These are phyloP conservation scores for Rhytidiadelphus loreus DNA, from an alignment of 225 moss, liverwort and hornwort genomes.

Conservation along the genomic window DNA sequence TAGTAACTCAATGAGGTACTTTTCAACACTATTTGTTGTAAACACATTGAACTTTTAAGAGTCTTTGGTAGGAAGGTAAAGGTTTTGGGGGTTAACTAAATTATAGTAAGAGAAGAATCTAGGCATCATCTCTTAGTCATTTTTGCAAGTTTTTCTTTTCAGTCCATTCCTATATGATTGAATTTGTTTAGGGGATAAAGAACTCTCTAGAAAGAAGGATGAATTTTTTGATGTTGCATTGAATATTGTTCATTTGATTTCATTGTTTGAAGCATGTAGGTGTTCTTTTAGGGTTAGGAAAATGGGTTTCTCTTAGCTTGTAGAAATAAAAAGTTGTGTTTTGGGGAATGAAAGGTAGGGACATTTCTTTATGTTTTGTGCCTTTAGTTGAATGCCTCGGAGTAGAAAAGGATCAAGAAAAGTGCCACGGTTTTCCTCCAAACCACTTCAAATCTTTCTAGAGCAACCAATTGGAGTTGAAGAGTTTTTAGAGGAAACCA, in stretches of 20 bases:
- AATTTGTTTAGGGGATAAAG: background rate
- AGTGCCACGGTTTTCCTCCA: background rate
- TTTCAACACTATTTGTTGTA: background rate
- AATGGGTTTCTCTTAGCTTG: background rate
- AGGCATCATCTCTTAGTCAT: too few species aligned
- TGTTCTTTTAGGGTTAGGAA: accelerated
- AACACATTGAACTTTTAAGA: too few species aligned
- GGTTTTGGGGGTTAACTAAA: background rate
- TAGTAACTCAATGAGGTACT: background rate
- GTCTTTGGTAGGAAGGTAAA: background rate
- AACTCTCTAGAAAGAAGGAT: too few species aligned
- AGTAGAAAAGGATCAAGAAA: background rate
- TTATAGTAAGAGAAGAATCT: background rate
- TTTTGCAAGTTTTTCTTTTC: background rate
- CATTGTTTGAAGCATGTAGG: accelerated
- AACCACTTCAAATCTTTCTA: background rate
- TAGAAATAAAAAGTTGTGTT: background rate
- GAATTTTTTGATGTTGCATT: background rate
- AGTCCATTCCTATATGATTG: too few species aligned
- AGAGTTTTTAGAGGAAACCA: background rate
- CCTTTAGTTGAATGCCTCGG: background rate
- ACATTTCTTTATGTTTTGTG: accelerated
- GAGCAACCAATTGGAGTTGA: background rate
- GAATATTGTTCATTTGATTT: background rate
- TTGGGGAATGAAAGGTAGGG: accelerated